These are phyloP conservation scores for Aspergillus baeticus DNA, from an alignment of 495 filamentous ascomycete genomes.

Conservation along the genomic window DNA sequence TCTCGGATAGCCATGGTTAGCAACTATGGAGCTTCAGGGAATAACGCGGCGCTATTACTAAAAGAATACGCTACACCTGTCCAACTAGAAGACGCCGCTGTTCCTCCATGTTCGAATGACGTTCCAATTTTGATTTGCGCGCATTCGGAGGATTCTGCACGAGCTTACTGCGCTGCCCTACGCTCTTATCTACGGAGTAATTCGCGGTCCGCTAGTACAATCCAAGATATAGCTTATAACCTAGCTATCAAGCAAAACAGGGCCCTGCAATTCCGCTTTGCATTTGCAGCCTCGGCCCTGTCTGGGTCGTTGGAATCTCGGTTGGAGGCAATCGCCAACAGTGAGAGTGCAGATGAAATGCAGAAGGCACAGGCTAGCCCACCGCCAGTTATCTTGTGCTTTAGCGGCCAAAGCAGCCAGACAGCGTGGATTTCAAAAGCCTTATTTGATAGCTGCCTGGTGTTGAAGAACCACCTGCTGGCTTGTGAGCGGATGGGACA, in stretches of 20 bases:
- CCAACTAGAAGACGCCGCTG: too few species aligned
- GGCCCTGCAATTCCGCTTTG: conserved; percentile 8
- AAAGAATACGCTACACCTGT: not conserved
- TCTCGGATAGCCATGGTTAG: conserved; percentile 39
- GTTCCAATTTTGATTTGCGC: conserved; percentile 19
- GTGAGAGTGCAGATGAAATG: not conserved
- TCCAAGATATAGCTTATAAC: conserved; percentile 17
- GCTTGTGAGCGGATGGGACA: too few species aligned
- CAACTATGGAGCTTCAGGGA: conserved; percentile 53
- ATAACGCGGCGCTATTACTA: conserved; percentile 46
- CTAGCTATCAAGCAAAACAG: conserved; percentile 20
- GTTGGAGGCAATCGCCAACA: too few species aligned
- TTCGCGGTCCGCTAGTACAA: too few species aligned
- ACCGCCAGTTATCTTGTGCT: conserved; percentile 27
- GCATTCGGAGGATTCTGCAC: conserved; percentile 8
- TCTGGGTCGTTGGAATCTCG: too few species aligned
- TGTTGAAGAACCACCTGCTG: too few species aligned
- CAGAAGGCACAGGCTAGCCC: not conserved
- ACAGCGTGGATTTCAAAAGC: conserved; percentile 20
- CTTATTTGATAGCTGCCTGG: conserved; percentile 29
- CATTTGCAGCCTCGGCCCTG: too few species aligned
- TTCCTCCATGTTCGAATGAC: too few species aligned
- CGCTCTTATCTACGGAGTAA: conserved; percentile 1
- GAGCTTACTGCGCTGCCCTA: conserved; percentile 16
- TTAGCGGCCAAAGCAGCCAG: conserved; percentile 32